Percentiles rank a stretch among this genome's conserved stretches.
Evolutionary conservation across 208 protist species (phyloP).

Genomic region (Trypanosoma melophagium): DNA sequence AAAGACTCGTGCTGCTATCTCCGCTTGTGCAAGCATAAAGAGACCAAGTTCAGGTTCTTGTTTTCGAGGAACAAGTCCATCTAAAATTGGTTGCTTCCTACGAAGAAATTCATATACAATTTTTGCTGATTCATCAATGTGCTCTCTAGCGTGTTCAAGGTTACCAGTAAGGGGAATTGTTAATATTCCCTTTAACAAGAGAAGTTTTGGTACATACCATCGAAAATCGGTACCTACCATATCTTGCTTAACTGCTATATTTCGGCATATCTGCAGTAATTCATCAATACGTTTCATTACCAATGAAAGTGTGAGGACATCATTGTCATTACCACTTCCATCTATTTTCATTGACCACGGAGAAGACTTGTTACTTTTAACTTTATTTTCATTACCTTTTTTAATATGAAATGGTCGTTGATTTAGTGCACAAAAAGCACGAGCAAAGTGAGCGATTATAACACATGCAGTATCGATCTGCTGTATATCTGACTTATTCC

Average conservation of each 20-base stretch:
- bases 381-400: slow-evolving; percentile 6
- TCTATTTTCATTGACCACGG: slow-evolving; percentile 49
- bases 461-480: slow-evolving; percentile 77
- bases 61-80: slow-evolving; percentile 46
- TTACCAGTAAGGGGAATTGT: slow-evolving; percentile 73
- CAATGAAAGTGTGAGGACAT: slow-evolving; percentile 49
- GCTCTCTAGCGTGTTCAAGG: slow-evolving; percentile 49
- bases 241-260: slow-evolving; percentile 37
- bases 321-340: slow-evolving; percentile 22
- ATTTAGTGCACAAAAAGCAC: slow-evolving; percentile 70
- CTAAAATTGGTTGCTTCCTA: slow-evolving; percentile 46
- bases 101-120: slow-evolving; percentile 46
- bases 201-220: slow-evolving; percentile 73
- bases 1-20: slow-evolving; percentile 66
- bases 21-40: slow-evolving; percentile 62
- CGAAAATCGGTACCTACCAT: slow-evolving; percentile 38
- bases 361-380: not conserved
- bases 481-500: slow-evolving; percentile 63
- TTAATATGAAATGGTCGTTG: slow-evolving; percentile 57
- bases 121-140: slow-evolving; percentile 51
- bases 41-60: slow-evolving; percentile 75
- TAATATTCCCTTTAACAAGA: slow-evolving; percentile 66
- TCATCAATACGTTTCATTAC: slow-evolving; percentile 75
- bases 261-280: slow-evolving; percentile 41
- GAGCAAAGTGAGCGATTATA: slow-evolving; percentile 74